Percentiles rank a stretch among this genome's conserved stretches.
These are phyloP conservation scores for Rhizopogon roseolus DNA, from an alignment of 768 basidiomycete genomes.

Conservation along the genomic window DNA sequence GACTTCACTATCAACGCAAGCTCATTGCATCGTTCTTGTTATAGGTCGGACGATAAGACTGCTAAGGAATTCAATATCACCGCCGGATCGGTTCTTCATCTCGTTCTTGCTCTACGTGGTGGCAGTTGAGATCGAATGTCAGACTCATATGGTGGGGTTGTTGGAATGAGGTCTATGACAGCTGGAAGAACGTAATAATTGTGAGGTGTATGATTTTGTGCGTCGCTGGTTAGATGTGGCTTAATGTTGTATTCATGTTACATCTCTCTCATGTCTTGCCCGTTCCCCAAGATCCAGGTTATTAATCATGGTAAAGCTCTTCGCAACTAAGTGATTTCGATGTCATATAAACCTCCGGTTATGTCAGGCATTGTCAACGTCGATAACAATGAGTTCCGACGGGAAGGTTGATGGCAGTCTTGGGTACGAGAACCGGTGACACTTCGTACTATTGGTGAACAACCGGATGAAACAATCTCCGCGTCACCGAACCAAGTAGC, in stretches of 20 bases:
- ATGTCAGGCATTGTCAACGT: no score
- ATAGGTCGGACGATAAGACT: constrained; percentile 87
- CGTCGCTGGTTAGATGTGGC: constrained; percentile 13
- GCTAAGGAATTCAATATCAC: constrained; percentile 78
- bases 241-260: neutral
- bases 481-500: no score
- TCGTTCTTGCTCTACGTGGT: constrained; percentile 93
- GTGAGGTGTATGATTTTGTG: constrained; percentile 4
- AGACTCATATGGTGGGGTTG: neutral
- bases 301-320: neutral
- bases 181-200: neutral
- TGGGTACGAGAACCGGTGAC: no score
- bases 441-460: no score
- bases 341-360: no score
- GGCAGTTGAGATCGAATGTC: constrained; percentile 45
- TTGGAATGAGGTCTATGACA: no score
- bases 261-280: neutral
- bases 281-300: neutral
- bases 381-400: no score
- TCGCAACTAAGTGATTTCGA: no score
- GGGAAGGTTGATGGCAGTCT: neutral
- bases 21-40: neutral
- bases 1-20: neutral
- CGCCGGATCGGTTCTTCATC: constrained; percentile 85
- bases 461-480: no score